Evolutionary conservation across 768 basidiomycete species (phyloP).

Genomic region (Panaeolus cyanescens): DNA sequence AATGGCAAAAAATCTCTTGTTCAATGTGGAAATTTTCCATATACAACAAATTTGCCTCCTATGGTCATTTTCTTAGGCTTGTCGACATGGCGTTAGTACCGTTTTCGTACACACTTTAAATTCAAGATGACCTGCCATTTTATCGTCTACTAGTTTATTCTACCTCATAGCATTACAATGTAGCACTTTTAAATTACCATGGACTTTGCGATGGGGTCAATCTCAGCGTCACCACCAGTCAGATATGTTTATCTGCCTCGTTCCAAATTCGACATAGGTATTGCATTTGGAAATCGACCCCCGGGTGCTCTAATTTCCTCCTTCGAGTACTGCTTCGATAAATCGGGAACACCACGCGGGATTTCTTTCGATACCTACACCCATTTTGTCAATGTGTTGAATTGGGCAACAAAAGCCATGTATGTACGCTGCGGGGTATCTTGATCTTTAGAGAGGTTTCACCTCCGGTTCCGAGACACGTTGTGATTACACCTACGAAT

Average conservation of each 20-base stretch:
- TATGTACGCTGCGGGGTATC: neutral
- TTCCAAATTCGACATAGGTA: neutral
- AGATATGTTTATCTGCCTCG: neutral
- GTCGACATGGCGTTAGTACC: neutral
- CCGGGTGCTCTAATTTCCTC: constrained; percentile 4
- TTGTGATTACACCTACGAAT: neutral
- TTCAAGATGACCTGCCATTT: too few relatives aligned
- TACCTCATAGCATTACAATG: too few relatives aligned
- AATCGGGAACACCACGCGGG: constrained; percentile 4
- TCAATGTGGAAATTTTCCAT: neutral
- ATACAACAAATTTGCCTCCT: neutral
- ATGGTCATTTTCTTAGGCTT: neutral
- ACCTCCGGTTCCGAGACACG: neutral
- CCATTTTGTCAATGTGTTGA: constrained; percentile 3
- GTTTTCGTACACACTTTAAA: neutral
- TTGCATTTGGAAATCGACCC: constrained; percentile 1
- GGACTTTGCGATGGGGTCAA: too few relatives aligned
- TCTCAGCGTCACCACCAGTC: too few relatives aligned
- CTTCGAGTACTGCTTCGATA: constrained; percentile 1
- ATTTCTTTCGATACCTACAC: constrained; percentile 2
- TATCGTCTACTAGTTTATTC: too few relatives aligned
- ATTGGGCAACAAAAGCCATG: constrained; percentile 1
- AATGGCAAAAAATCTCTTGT: neutral
- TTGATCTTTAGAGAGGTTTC: neutral
- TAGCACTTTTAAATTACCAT: too few relatives aligned